phyloP scores from a whole-genome alignment of 2,329 filamentous ascomycete species.

The Neurospora sp. region DNA sequence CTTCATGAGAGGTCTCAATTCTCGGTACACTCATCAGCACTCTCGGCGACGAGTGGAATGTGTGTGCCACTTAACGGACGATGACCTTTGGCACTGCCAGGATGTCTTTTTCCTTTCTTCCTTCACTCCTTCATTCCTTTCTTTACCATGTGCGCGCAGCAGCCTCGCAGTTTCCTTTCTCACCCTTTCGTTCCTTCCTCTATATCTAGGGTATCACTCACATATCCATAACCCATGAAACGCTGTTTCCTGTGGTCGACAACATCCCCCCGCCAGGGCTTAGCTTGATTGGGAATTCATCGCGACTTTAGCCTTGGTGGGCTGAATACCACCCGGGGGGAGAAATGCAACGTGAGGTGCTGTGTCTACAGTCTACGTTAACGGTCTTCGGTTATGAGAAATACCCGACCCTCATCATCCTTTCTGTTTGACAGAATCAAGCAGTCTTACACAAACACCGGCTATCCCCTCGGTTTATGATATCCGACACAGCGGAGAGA shows the following conservation, averaged over 20 bases:
- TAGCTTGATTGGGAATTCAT: not conserved
- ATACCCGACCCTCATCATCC: not conserved
- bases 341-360: not conserved
- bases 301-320: not conserved
- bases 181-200: not conserved
- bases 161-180: not conserved
- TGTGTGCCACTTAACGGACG: not conserved
- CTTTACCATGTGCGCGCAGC: not conserved
- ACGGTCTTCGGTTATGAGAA: not conserved
- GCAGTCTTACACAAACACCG: not conserved
- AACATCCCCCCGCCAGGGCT: not conserved
- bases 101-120: not conserved
- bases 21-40: not conserved
- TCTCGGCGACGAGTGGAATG: not conserved
- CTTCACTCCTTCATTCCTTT: not conserved
- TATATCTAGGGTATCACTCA: not conserved
- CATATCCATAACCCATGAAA: not conserved
- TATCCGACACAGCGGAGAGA: not conserved
- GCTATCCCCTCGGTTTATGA: not conserved
- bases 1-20: not conserved
- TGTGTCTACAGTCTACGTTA: not conserved
- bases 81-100: not conserved
- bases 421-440: not conserved
- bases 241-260: not conserved
- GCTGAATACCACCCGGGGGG: not conserved